Evolutionary conservation across 1,139 yeast genomes (phyloP), one percentile per base, ranked within the genome.

Genomic region (Saccharomyces hybrid): DNA sequence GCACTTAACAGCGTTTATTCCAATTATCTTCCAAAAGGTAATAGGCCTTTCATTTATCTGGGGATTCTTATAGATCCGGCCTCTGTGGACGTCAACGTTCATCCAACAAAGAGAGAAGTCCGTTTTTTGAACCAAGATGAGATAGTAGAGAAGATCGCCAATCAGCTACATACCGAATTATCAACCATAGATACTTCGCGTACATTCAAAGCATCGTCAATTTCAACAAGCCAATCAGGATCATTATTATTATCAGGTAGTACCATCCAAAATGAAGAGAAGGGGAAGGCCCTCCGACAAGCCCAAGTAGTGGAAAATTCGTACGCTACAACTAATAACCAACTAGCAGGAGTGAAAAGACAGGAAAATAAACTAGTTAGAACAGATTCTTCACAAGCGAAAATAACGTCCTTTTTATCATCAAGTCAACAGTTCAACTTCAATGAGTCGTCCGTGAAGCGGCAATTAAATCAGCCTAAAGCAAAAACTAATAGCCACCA

Each of bases 61-160:
- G 78, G 88, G 50, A 68, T 93, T 25, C 75, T 75, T 42, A 81
- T 93, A 5, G 74, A 77, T 20, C 88, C 97, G 0, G 74, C 73
- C 34, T 84, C 85, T 57, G 76, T 93, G 13, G 99, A 93, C 68
- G 99, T 93, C 9, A 93, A 93, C 68, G 84, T 95, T 8, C 99
- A 95, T 66, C 99, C 99, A 0, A 93, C 99, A 0, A 93, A 93
- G 64, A 77, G 95, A 53, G 98, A 93, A 64, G 98, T 95, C 1
- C 72, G 96, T 51, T 90, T 95, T 67, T 73, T 93, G 41, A 71
- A 83, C 66, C 98, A 95, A 65, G 95, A 87, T 53, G 98, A 90
- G 65, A 88, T 95, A 25, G 78, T 88, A 6, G 90, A 85, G 47
- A 61, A 69, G 26, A 75, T 93, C 1, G 76, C 85, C 31, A 69